Percentiles rank a stretch among this genome's conserved stretches.
Evolutionary conservation across 805 yeast genomes (phyloP).

Genomic region (Hemisphaericaspora nanyangensis): DNA sequence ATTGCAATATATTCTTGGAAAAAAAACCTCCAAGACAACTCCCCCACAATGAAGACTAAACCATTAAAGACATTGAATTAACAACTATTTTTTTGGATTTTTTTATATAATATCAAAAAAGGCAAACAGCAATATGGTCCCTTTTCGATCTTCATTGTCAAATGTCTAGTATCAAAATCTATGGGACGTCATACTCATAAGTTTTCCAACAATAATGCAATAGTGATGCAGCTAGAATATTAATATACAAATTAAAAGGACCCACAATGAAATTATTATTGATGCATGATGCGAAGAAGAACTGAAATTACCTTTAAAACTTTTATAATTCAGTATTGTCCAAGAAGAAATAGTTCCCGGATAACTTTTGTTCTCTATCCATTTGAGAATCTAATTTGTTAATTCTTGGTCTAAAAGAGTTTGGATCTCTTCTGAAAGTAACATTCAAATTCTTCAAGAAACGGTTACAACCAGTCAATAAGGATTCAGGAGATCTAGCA

Average conservation of each 20-base stretch:
- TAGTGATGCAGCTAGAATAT: not conserved
- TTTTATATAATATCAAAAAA: not conserved
- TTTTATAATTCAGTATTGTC: conserved; percentile 51
- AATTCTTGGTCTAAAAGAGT: conserved; percentile 96
- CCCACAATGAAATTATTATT: not conserved
- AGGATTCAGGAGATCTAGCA: conserved; percentile 88
- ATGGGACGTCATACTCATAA: conserved; percentile 3
- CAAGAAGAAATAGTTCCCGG: conserved; percentile 95
- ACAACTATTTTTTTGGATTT: not conserved
- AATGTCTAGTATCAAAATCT: too few species aligned
- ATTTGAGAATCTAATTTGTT: conserved; percentile 96
- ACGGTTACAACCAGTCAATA: conserved; percentile 94
- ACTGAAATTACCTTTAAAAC: not conserved
- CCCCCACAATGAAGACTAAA: too few species aligned
- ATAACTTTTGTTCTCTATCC: conserved; percentile 94
- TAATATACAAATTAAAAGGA: conserved; percentile 1
- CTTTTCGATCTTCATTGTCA: not conserved
- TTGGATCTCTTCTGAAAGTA: conserved; percentile 99
- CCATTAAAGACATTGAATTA: not conserved
- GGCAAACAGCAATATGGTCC: not conserved
- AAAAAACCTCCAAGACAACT: too few species aligned
- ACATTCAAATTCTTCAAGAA: conserved; percentile 96
- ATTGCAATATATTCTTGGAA: too few species aligned
- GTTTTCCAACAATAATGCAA: not conserved
- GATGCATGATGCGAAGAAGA: not conserved